Percentiles rank a stretch among this genome's conserved stretches.
Evolutionary conservation across 2,329 filamentous ascomycete genomes (phyloP).

Genomic region (Lasiodiplodia theobromae): DNA sequence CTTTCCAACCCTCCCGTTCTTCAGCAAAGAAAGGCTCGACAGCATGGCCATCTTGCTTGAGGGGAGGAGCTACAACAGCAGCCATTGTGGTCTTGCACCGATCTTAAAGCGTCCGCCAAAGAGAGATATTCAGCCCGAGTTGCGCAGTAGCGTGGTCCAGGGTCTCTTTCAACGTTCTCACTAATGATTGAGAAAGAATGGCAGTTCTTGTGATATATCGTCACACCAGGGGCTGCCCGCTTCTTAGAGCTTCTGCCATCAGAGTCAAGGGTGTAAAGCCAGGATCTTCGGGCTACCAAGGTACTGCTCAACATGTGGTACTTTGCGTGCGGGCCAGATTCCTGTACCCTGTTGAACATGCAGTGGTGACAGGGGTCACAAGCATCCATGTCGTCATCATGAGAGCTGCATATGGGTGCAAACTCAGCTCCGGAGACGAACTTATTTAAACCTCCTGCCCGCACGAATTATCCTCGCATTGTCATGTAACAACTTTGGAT

Average conservation of each 20-base stretch:
- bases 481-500: not conserved
- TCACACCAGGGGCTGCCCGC: not conserved
- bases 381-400: not conserved
- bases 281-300: not conserved
- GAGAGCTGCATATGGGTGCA: not conserved
- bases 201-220: not conserved
- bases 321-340: not conserved
- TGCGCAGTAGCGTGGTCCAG: not conserved
- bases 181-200: not conserved
- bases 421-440: not conserved
- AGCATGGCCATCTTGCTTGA: not conserved
- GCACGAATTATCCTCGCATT: not conserved
- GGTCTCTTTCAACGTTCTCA: not conserved
- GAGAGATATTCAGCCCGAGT: not conserved
- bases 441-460: not conserved
- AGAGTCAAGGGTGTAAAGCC: not conserved
- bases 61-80: not conserved
- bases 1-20: slow-evolving; percentile 57
- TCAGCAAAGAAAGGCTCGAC: slow-evolving; percentile 45
- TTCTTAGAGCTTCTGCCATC: not conserved
- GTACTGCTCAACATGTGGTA: not conserved
- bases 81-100: not conserved
- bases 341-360: not conserved
- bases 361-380: not conserved
- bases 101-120: no score